Evolutionary conservation across 2,329 filamentous ascomycete species (phyloP).

Genomic region (Ilyonectria sp.): DNA sequence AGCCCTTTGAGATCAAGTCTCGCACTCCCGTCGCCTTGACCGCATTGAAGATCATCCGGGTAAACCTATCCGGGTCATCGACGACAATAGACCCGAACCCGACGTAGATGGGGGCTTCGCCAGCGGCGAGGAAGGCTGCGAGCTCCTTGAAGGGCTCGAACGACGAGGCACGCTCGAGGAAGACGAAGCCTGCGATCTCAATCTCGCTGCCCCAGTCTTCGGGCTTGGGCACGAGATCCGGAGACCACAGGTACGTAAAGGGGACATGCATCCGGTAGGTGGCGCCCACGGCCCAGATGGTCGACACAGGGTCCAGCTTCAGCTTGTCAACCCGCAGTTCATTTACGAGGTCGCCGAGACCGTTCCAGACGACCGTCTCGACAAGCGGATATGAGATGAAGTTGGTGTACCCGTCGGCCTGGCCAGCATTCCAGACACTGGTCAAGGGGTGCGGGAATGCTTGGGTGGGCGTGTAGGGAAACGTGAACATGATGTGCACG

Average conservation of each 20-base stretch:
- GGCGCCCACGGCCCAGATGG: slow-evolving; percentile 82
- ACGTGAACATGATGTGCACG: slow-evolving; percentile 90
- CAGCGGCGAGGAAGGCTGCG: slow-evolving; percentile 68
- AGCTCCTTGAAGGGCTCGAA: slow-evolving; percentile 72
- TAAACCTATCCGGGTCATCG: slow-evolving; percentile 79
- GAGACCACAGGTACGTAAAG: slow-evolving; percentile 82
- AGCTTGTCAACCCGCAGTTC: slow-evolving; percentile 79
- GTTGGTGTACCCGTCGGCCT: slow-evolving; percentile 68
- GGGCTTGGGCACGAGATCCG: slow-evolving; percentile 76
- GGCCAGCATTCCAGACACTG: slow-evolving; percentile 64
- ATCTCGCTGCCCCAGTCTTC: slow-evolving; percentile 79
- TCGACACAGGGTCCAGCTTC: slow-evolving; percentile 80
- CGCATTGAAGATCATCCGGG: slow-evolving; percentile 79
- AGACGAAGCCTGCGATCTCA: slow-evolving; percentile 84
- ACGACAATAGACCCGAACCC: slow-evolving; percentile 85
- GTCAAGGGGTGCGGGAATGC: slow-evolving; percentile 84
- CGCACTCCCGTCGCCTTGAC: slow-evolving; percentile 76
- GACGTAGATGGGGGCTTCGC: slow-evolving; percentile 78
- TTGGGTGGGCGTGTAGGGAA: slow-evolving; percentile 83
- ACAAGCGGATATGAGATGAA: slow-evolving; percentile 86
- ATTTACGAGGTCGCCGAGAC: slow-evolving; percentile 84
- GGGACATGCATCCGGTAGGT: slow-evolving; percentile 82
- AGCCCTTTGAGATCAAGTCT: slow-evolving; percentile 81
- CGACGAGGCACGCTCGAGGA: slow-evolving; percentile 76
- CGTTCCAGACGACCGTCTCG: slow-evolving; percentile 93